Evolutionary conservation across 2,329 filamentous ascomycete species (phyloP), one percentile per base, ranked within the genome.

Genomic region (Myriosclerotinia scirpicola): DNA sequence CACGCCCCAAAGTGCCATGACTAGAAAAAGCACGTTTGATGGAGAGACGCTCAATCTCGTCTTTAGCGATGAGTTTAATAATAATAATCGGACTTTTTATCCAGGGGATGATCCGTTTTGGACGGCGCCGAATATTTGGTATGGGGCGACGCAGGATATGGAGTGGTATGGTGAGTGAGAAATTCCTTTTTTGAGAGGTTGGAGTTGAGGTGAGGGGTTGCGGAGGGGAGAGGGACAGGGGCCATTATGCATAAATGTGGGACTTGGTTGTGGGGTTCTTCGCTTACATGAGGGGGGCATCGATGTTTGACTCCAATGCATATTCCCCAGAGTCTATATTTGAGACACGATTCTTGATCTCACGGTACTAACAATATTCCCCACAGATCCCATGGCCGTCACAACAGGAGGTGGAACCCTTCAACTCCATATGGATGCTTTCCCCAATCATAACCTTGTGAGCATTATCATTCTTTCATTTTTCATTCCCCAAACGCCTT

Each of bases 51-150:
- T 83, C 42, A 78, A 80, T 15, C 72, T 85, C 3, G 82, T 85
- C 0, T 85, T 85, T 71, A 84, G 82, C 67, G 84, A 86, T 67
- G 84, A 85, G 68, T 85, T 85, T 75, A 85, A 84, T 68, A 75
- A 79, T 11, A 74, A 80, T 50, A 82, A 82, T 64, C 77, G 83
- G 40, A 83, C 82, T 0, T 85, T 86, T 71, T 85, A 84, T 68
- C 78, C 80, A 40, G 83, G 83, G n/a, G 84, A 85, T 69, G 84
- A 85, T 70, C 82, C 83, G 1, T 86, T 81, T 73, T 85, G 81
- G 78, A 81, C 77, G 44, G 83, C 81, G 15, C 79, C 80, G 17
- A 79, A 85, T 69, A 76, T 84, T 58, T 85, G 84, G 81, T 86
- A 86, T 73, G 82, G 73, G 79, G 82, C 83, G 80, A 85, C 74